Percentiles rank a stretch among this genome's conserved stretches.
Evolutionary conservation across 306 rosid species (phyloP).

Genomic region (Delonix regia): DNA sequence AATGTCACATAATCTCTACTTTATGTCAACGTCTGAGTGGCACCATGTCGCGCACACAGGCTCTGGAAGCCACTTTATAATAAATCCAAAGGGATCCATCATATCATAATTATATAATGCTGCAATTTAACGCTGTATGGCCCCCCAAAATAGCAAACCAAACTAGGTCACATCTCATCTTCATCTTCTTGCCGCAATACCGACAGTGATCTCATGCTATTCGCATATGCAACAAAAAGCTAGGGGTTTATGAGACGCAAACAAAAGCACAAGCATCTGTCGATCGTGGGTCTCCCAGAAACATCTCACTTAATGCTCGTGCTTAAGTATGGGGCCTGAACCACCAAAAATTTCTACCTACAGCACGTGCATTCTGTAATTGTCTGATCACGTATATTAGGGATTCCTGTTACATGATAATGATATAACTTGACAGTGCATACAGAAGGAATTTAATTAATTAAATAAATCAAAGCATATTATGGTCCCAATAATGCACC

Average conservation of each 20-base stretch:
- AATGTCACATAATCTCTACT: not conserved
- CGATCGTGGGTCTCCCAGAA: constrained; percentile 12
- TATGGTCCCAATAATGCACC: constrained; percentile 10
- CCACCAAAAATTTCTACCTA: constrained; percentile 32
- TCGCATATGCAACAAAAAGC: constrained; percentile 31
- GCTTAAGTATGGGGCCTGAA: constrained; percentile 25
- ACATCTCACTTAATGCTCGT: not conserved
- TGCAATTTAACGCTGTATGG: not conserved
- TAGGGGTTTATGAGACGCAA: constrained; percentile 21
- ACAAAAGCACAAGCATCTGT: constrained; percentile 22
- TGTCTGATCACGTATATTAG: not conserved
- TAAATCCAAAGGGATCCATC: not conserved
- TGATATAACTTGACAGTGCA: not conserved
- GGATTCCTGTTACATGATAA: not conserved
- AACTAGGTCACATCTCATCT: not conserved
- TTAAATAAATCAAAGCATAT: too few relatives aligned
- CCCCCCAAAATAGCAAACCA: not conserved
- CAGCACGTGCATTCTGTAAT: constrained; percentile 44
- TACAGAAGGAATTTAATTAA: too few relatives aligned
- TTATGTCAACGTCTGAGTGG: not conserved
- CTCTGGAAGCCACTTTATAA: not conserved
- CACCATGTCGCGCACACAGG: not conserved
- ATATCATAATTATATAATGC: not conserved
- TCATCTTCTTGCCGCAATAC: not conserved
- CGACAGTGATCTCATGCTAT: not conserved